Evolutionary conservation across 2,329 filamentous ascomycete species (phyloP), one percentile per base, ranked within the genome.

Genomic region (Aaosphaeria pasadenensis): DNA sequence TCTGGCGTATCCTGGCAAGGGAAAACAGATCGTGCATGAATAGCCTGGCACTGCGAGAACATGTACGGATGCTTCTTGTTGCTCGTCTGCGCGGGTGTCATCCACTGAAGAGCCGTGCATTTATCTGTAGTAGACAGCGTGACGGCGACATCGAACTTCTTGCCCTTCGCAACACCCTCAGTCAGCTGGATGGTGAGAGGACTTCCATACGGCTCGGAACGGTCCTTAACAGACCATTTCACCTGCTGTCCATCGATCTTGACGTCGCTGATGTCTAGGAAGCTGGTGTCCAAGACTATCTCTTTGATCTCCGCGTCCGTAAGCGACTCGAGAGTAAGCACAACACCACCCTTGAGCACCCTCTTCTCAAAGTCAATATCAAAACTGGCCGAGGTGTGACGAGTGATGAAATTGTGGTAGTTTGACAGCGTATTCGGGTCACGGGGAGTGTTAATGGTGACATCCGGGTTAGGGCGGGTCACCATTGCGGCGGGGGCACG

Each of bases 1-100:
- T 96, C 92, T 3, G 94, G 94, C 1, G 94, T 97, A 67, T 99
- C 94, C 75, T 97, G 92, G 72, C 92, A 97, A 5, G 94, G 94
- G 71, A 97, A 95, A 52, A 97, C 82, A 42, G 91, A 95, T 51
- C 94, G 85, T 39, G 89, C 90, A 64, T 97, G 91, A 63, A 96
- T 97, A 46, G 92, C 91, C 77, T 99, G 92, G 71, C 91, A 96
- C 76, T 97, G 94, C 40, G 89, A 95, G 76, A 97, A 97, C 85
- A 97, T 92, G 73, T 96, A 97, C 1, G 92, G 92, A 58, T 95
- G 88, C 72, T 91, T 94, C 76, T 91, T 91, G 80, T 95, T 96
- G 49, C 89, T 90, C 1, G 94, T 97, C 75, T 97, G 94, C 31
- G 87, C 87, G 2, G 91, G 90, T 0, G 88, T 91, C 71, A 99